Conservation (phyloP, 192 early-diverging fungal genomes). For the Rhizophagus sp. region DNA sequence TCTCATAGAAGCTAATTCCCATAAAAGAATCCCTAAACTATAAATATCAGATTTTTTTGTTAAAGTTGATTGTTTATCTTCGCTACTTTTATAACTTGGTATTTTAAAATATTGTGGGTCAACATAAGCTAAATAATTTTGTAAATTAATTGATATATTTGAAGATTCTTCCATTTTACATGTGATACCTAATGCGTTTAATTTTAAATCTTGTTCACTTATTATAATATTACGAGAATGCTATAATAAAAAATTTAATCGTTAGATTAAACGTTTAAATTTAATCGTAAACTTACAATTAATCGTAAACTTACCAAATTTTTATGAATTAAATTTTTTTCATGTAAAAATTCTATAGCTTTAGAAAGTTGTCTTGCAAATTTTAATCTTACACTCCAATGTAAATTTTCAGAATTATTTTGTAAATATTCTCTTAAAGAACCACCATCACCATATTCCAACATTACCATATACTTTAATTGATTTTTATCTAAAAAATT, state of each 20-base stretch:
- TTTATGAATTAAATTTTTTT: not conserved
- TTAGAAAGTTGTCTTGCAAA: not conserved
- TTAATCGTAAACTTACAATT: not conserved
- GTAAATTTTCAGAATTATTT: not conserved
- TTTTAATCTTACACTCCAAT: not conserved
- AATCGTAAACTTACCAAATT: not conserved
- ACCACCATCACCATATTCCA: not conserved
- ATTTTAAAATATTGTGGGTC: not conserved
- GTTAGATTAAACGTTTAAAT: too few relatives aligned
- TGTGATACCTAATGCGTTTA: not conserved
- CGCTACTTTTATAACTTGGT: not conserved
- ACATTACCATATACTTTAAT: not conserved
- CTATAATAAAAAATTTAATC: not conserved
- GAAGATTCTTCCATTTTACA: not conserved
- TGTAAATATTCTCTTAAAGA: not conserved
- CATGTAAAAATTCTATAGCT: not conserved
- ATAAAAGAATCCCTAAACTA: not conserved
- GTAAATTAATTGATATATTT: not conserved
- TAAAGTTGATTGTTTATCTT: not conserved
- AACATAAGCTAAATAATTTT: not conserved
- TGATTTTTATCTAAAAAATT: not conserved
- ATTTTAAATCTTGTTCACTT: not conserved
- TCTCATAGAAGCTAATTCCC: not conserved
- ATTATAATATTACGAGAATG: not conserved
- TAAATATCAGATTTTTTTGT: not conserved